phyloP scores from a whole-genome alignment of 2,329 filamentous ascomycete species.

The Colletotrichum truncatum region DNA sequence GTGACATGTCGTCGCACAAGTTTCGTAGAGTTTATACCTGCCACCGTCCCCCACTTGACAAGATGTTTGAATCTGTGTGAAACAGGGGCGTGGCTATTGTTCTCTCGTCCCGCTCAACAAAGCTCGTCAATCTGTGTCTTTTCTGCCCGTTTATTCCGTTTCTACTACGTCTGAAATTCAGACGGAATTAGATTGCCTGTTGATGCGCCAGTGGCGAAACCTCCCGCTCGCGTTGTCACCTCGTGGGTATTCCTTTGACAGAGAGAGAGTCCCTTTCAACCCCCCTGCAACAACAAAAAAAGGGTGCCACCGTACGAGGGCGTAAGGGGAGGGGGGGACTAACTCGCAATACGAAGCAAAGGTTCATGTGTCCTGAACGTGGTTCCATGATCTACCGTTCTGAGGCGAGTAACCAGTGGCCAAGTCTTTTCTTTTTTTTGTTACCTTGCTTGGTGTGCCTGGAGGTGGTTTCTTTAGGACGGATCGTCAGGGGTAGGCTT shows the following conservation, averaged over 20 bases:
- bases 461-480: not conserved
- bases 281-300: not conserved
- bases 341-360: too few relatives aligned
- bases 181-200: conserved; percentile 17
- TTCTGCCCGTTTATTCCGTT: not conserved
- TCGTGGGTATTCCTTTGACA: too few relatives aligned
- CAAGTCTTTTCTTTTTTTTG: too few relatives aligned
- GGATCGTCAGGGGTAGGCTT: conserved; percentile 15
- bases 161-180: conserved; percentile 10
- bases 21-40: too few relatives aligned
- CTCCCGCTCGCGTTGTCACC: not conserved
- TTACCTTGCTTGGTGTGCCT: too few relatives aligned
- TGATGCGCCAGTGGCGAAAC: not conserved
- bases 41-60: conserved; percentile 4
- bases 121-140: conserved; percentile 1
- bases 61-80: conserved; percentile 25
- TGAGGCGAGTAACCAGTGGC: too few relatives aligned
- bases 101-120: not conserved
- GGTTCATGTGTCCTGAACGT: not conserved
- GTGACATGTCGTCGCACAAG: not conserved
- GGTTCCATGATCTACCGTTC: not conserved
- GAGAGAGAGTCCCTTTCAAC: too few relatives aligned
- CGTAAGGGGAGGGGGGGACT: too few relatives aligned
- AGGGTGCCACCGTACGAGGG: too few relatives aligned
- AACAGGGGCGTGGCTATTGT: not conserved